Percentiles rank a stretch among this genome's conserved stretches.
Evolutionary conservation across 2,329 filamentous ascomycete genomes (phyloP).

Genomic region (Exophiala spinifera): DNA sequence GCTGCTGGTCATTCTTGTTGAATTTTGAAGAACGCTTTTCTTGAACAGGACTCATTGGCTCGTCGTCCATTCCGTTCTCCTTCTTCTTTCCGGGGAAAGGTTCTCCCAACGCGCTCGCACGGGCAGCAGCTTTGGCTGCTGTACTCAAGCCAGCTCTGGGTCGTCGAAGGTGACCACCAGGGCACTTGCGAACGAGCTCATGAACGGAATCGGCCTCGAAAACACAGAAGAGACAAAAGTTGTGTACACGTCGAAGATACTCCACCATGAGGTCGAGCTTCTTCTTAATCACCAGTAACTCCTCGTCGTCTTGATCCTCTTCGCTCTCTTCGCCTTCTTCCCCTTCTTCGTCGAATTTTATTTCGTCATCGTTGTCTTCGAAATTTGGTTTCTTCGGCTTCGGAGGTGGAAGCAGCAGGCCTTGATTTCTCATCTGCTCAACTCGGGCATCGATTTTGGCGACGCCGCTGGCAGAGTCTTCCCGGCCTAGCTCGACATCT

Average conservation of each 20-base stretch:
- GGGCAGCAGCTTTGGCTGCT: conserved; percentile 77
- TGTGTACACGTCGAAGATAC: conserved; percentile 93
- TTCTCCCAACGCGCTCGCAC: conserved; percentile 77
- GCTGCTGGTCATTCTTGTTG: conserved; percentile 81
- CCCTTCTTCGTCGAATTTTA: conserved; percentile 60
- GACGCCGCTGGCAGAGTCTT: conserved; percentile 69
- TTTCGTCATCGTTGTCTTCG: conserved; percentile 44
- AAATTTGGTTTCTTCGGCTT: conserved; percentile 53
- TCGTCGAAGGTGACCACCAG: conserved; percentile 91
- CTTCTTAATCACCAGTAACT: conserved; percentile 89
- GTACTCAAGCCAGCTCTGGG: conserved; percentile 81
- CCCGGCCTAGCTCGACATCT: conserved; percentile 70
- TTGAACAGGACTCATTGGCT: conserved; percentile 60
- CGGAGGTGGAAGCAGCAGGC: conserved; percentile 66
- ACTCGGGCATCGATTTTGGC: conserved; percentile 82
- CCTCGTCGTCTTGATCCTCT: conserved; percentile 85
- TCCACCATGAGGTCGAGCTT: conserved; percentile 93
- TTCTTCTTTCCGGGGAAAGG: conserved; percentile 82
- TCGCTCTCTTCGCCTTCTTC: conserved; percentile 78
- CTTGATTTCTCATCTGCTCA: conserved; percentile 72
- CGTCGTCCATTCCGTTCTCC: conserved; percentile 60
- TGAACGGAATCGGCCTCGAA: conserved; percentile 98
- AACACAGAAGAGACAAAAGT: conserved; percentile 99
- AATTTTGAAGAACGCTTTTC: conserved; percentile 69
- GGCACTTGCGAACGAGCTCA: conserved; percentile 91